Evolutionary conservation across 2,329 filamentous ascomycete genomes (phyloP).

Genomic region (Fusarium falciforme): DNA sequence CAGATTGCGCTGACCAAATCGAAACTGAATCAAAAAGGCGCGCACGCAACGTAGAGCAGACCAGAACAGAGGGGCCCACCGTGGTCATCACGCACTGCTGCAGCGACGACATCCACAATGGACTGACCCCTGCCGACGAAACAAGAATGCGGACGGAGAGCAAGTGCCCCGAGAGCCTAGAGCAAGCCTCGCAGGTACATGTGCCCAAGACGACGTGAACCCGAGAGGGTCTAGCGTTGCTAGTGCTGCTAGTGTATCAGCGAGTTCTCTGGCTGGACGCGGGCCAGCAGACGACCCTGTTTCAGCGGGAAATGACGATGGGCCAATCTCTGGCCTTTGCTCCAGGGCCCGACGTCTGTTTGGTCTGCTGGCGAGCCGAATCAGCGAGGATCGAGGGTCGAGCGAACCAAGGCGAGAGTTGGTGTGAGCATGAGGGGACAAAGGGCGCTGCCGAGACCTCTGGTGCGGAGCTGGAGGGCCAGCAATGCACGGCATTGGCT

Average conservation of each 20-base stretch:
- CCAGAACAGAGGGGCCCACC: not conserved
- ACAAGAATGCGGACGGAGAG: slow-evolving; percentile 25
- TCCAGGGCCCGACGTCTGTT: slow-evolving; percentile 19
- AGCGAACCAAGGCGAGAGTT: slow-evolving; percentile 6
- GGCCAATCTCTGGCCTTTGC: slow-evolving; percentile 42
- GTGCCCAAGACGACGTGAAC: slow-evolving; percentile 12
- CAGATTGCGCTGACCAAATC: slow-evolving; percentile 32
- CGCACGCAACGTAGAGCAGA: not conserved
- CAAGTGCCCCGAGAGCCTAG: slow-evolving; percentile 20
- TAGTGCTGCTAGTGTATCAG: slow-evolving; percentile 14
- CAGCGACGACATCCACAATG: slow-evolving; percentile 6
- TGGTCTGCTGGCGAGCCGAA: slow-evolving; percentile 15
- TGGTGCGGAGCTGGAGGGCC: slow-evolving; percentile 31
- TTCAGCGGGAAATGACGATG: slow-evolving; percentile 46
- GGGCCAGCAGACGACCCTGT: slow-evolving; percentile 44
- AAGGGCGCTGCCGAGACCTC: slow-evolving; percentile 36
- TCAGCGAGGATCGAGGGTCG: slow-evolving; percentile 10
- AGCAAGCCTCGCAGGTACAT: slow-evolving; percentile 8
- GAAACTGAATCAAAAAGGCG: slow-evolving; percentile 9
- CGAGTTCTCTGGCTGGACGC: slow-evolving; percentile 19
- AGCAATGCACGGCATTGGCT: slow-evolving; percentile 28
- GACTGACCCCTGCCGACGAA: slow-evolving; percentile 23
- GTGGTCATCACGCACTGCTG: not conserved
- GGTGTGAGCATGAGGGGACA: slow-evolving; percentile 4
- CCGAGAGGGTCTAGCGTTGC: slow-evolving; percentile 12